Conservation (phyloP, 176 grass and related monocot genomes). For the Oropetium thomaeum region DNA sequence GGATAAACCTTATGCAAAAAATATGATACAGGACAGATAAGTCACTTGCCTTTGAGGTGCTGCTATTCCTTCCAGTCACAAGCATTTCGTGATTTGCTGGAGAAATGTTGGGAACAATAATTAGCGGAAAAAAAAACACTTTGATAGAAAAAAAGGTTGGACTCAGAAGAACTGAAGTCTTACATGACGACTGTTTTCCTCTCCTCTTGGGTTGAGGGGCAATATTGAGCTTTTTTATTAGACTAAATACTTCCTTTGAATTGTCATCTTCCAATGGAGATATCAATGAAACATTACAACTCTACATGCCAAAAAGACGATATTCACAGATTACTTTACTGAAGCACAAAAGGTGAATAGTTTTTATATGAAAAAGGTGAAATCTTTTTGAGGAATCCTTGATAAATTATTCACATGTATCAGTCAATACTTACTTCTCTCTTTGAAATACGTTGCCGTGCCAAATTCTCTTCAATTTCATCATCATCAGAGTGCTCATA, state of each 20-base stretch:
- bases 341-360: slow-evolving; percentile 7
- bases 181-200: slow-evolving; percentile 66
- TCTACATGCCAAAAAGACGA: slow-evolving; percentile 24
- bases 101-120: slow-evolving; percentile 20
- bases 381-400: background rate
- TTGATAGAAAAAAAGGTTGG: background rate
- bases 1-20: no score
- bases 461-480: slow-evolving; percentile 76
- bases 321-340: slow-evolving; percentile 21
- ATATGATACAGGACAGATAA: background rate
- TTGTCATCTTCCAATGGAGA: slow-evolving; percentile 70
- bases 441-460: slow-evolving; percentile 55
- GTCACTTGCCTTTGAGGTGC: slow-evolving; percentile 66
- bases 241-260: slow-evolving; percentile 89
- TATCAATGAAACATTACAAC: slow-evolving; percentile 42
- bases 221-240: slow-evolving; percentile 96
- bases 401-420: slow-evolving; percentile 15
- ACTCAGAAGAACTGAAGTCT: slow-evolving; percentile 17
- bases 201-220: slow-evolving; percentile 71
- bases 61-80: slow-evolving; percentile 45
- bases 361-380: no score
- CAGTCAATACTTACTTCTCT: slow-evolving; percentile 59
- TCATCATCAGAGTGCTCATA: slow-evolving; percentile 91
- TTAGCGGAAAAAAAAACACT: slow-evolving; percentile 26
- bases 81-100: slow-evolving; percentile 71